Percentiles rank a stretch among this genome's conserved stretches.
These are phyloP conservation scores for Ceratocystis colombiana DNA, from an alignment of 2,329 filamentous ascomycete genomes.

Conservation along the genomic window DNA sequence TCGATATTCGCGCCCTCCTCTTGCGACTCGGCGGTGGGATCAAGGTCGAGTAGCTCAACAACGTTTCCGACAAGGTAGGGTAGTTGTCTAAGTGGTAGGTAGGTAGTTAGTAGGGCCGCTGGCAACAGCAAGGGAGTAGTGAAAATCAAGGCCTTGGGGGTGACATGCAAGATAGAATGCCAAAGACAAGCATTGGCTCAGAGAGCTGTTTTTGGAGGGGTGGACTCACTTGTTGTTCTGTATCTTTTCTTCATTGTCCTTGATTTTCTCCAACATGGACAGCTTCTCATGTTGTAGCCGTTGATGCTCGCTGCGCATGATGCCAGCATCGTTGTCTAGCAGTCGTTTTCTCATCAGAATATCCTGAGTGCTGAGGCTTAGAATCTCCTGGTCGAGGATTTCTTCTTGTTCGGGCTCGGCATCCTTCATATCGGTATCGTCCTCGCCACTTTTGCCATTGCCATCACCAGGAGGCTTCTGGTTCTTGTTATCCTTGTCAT, in stretches of 20 bases:
- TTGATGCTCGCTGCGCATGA: slow-evolving; percentile 97
- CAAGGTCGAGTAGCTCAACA: slow-evolving; percentile 90
- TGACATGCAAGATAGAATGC: background rate
- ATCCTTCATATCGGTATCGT: slow-evolving; percentile 87
- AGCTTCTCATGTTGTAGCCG: slow-evolving; percentile 90
- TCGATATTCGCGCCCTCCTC: slow-evolving; percentile 99
- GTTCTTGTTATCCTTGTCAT: slow-evolving; percentile 37
- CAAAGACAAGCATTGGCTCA: background rate
- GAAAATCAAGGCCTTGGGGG: too few species aligned
- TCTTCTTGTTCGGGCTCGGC: slow-evolving; percentile 70
- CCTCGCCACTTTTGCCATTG: slow-evolving; percentile 46
- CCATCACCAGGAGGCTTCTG: slow-evolving; percentile 32
- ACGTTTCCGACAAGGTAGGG: slow-evolving; percentile 98
- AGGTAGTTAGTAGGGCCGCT: background rate
- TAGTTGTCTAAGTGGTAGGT: slow-evolving; percentile 59
- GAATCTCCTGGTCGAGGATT: slow-evolving; percentile 83
- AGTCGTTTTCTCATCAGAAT: slow-evolving; percentile 83
- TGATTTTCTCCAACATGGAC: slow-evolving; percentile 96
- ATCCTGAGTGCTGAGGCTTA: slow-evolving; percentile 86
- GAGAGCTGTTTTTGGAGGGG: background rate
- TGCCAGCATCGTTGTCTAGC: slow-evolving; percentile 92
- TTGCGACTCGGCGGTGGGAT: slow-evolving; percentile 87
- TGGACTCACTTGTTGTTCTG: slow-evolving; percentile 83
- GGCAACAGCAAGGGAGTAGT: too few species aligned
- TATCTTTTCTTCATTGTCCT: slow-evolving; percentile 98